Percentiles rank a stretch among this genome's conserved stretches.
phyloP scores from a whole-genome alignment of 2,329 filamentous ascomycete genomes.

The Fusarium sp. region DNA sequence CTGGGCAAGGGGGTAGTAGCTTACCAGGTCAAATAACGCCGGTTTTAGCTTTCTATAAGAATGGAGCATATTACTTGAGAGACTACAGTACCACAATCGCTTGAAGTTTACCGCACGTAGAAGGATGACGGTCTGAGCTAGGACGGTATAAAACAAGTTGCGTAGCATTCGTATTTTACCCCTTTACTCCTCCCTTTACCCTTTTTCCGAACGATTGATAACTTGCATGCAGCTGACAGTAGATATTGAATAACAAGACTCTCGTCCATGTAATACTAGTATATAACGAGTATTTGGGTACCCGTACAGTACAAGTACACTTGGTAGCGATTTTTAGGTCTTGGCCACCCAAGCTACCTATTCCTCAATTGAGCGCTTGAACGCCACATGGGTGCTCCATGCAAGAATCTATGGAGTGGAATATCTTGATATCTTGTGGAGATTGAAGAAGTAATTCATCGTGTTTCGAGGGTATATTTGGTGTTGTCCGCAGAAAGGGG shows the following conservation, averaged over 20 bases:
- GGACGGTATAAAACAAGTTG: background rate
- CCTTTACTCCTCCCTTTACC: background rate
- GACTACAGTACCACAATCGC: background rate
- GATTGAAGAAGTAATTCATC: too few species aligned
- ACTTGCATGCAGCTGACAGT: background rate
- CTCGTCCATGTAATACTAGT: background rate
- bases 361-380: background rate
- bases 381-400: background rate
- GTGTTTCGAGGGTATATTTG: background rate
- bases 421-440: rapidly evolving
- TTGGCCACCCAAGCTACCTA: background rate
- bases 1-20: background rate
- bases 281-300: background rate
- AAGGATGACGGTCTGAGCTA: too few species aligned
- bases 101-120: background rate
- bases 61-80: background rate
- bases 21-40: background rate
- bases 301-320: background rate
- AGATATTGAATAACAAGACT: background rate
- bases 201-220: background rate
- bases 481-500: background rate
- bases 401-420: rapidly evolving
- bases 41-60: background rate
- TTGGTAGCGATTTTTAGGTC: background rate
- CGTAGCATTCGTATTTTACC: background rate